Conservation (phyloP, 805 yeast species). For the Starmerella gropengiesseri region DNA sequence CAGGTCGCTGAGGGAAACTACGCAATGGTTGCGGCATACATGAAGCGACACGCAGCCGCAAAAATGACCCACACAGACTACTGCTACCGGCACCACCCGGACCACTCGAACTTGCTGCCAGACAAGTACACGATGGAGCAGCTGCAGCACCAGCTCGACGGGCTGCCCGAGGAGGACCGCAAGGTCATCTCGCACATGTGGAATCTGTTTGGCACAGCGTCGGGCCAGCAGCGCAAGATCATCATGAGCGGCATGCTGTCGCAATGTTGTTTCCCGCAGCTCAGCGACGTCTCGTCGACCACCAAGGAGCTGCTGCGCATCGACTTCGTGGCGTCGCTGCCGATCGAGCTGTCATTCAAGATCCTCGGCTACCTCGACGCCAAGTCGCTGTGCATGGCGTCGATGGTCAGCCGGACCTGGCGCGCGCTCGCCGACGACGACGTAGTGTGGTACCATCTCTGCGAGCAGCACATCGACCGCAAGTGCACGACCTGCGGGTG, state of each 20-base stretch:
- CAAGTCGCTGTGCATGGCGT: constrained; percentile 84
- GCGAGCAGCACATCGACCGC: constrained; percentile 94
- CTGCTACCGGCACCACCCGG: constrained; percentile 89
- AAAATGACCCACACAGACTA: constrained; percentile 30
- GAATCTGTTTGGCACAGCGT: constrained; percentile 71
- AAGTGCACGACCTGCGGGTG: constrained; percentile 98
- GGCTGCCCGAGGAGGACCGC: constrained; percentile 53
- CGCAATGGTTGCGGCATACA: constrained; percentile 19
- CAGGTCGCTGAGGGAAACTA: constrained; percentile 11
- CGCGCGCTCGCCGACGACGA: constrained; percentile 87
- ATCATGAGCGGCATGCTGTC: constrained; percentile 73
- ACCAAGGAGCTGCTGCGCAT: constrained; percentile 70
- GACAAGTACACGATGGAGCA: constrained; percentile 55
- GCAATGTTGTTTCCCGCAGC: constrained; percentile 91
- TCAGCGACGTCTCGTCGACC: constrained; percentile 74
- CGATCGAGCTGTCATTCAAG: constrained; percentile 74
- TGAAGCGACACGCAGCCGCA: constrained; percentile 18
- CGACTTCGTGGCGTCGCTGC: constrained; percentile 77
- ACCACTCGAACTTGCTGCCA: constrained; percentile 17
- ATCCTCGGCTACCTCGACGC: constrained; percentile 85
- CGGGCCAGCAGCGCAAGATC: constrained; percentile 54
- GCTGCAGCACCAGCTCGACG: constrained; percentile 40
- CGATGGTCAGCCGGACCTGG: constrained; percentile 86
- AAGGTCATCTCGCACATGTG: constrained; percentile 72
- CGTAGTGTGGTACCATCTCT: constrained; percentile 95